A percentile compares a stretch with the other conserved stretches of the same genome.
phyloP scores from a whole-genome alignment of 176 grass and related monocot genomes.

The Dactylis glomerata region DNA sequence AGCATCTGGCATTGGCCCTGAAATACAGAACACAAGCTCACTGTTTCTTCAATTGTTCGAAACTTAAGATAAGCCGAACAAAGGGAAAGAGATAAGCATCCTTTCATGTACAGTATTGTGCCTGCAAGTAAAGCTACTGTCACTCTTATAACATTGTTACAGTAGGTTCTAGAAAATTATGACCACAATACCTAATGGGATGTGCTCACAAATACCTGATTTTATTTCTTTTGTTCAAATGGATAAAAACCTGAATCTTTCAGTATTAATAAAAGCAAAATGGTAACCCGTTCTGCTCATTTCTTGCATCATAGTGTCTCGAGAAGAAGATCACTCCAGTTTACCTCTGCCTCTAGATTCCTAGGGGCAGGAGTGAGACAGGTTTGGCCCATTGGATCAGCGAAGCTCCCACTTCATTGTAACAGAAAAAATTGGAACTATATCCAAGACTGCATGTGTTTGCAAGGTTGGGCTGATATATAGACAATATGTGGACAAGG shows the following conservation, averaged over 20 bases:
- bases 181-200: conserved; percentile 1
- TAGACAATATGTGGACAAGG: neutral
- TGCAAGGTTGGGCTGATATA: neutral
- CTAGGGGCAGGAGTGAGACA: neutral
- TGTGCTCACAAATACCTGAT: neutral
- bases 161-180: conserved; percentile 8
- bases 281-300: neutral
- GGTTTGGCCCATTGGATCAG: neutral
- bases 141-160: conserved; percentile 40
- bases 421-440: neutral
- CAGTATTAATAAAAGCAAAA: neutral
- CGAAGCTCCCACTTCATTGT: neutral
- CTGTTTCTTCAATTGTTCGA: conserved; percentile 47
- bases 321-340: neutral
- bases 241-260: neutral
- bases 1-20: conserved; percentile 48
- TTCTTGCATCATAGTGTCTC: neutral
- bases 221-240: neutral
- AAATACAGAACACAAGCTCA: conserved; percentile 62
- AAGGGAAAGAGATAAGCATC: conserved; percentile 38
- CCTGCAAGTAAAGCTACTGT: conserved; percentile 56
- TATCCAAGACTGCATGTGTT: neutral
- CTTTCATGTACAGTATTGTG: conserved; percentile 44
- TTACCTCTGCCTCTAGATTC: neutral
- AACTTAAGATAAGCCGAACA: conserved; percentile 48